phyloP scores from a whole-genome alignment of 2,329 filamentous ascomycete species.

The Arthroderma uncinatum region DNA sequence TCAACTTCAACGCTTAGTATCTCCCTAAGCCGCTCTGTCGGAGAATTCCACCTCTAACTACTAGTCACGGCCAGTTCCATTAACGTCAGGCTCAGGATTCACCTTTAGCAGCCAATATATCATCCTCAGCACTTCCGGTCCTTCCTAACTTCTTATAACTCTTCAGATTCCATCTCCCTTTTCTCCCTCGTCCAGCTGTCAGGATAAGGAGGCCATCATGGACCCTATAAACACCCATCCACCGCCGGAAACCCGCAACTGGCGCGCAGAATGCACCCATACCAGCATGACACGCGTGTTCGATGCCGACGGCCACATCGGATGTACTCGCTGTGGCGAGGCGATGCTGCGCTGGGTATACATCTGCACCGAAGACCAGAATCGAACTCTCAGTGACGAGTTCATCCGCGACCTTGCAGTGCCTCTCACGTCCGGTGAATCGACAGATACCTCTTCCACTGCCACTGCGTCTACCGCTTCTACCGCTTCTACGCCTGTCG shows the following conservation, averaged over 20 bases:
- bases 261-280: conserved; percentile 49
- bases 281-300: conserved; percentile 55
- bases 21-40: too few species aligned
- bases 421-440: conserved; percentile 54
- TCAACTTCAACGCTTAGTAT: too few species aligned
- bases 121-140: too few species aligned
- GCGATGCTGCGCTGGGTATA: conserved; percentile 62
- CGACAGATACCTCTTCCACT: conserved; percentile 48
- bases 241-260: neutral
- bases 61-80: too few species aligned
- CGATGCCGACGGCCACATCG: conserved; percentile 34
- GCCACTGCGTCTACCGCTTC: too few species aligned
- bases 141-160: too few species aligned
- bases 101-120: too few species aligned
- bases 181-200: too few species aligned
- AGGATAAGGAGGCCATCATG: too few species aligned
- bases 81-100: too few species aligned
- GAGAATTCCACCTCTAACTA: neutral
- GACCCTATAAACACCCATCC: neutral
- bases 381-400: conserved; percentile 32
- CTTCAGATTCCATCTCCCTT: too few species aligned
- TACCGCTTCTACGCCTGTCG: conserved; percentile 17
- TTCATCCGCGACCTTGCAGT: conserved; percentile 47
- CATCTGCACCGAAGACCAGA: conserved; percentile 55
- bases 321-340: conserved; percentile 50